A percentile compares a stretch with the other conserved stretches of the same genome.
phyloP scores from a whole-genome alignment of 257 asterid genomes.

The Solanum phureja region DNA sequence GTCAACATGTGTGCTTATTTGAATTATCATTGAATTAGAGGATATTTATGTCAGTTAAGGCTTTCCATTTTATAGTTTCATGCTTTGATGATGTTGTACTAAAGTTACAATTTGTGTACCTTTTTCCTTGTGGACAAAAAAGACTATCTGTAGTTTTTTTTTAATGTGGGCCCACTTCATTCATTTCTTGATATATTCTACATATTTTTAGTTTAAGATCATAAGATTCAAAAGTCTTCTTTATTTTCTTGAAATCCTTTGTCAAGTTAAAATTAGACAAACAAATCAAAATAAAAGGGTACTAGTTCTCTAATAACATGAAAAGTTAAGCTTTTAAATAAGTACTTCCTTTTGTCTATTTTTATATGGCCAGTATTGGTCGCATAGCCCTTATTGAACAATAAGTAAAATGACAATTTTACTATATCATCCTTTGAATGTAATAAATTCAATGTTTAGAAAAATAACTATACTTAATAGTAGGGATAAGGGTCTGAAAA shows the following conservation, averaged over 20 bases:
- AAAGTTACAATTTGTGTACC: not conserved
- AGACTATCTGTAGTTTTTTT: not conserved
- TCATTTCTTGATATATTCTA: too few species aligned
- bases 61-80: not conserved
- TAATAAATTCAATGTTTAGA: not conserved
- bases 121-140: not conserved
- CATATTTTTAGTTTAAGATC: too few species aligned
- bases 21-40: not conserved
- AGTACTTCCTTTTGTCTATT: not conserved
- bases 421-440: not conserved
- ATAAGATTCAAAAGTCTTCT: too few species aligned
- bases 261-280: not conserved
- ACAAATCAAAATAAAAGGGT: not conserved
- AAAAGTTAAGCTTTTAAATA: not conserved
- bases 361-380: not conserved
- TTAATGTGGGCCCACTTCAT: too few species aligned
- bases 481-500: too few species aligned
- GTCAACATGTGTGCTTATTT: not conserved
- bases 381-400: not conserved
- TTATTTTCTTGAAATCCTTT: too few species aligned
- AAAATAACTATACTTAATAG: not conserved
- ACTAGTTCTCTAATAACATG: not conserved
- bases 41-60: not conserved
- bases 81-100: not conserved
- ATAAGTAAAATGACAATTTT: not conserved